Evolutionary conservation across 192 early-diverging fungal genomes (phyloP), one percentile per base, ranked within the genome.

Genomic region (Coemansia sp.): DNA sequence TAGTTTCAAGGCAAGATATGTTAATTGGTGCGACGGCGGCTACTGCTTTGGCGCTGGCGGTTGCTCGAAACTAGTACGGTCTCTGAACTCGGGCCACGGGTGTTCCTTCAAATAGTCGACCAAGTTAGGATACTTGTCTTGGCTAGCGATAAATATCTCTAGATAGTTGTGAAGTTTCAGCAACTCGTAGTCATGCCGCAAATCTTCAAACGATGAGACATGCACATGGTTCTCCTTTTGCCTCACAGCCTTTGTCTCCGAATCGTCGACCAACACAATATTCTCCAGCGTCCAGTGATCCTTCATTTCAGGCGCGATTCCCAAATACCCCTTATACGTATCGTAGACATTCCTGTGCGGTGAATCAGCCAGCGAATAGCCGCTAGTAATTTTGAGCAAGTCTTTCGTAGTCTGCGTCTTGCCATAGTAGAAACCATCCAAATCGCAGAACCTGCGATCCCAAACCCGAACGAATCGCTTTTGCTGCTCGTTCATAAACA

Each of bases 391-490:
- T 23, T 67, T 62, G 15, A 75, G 70, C n/a, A 93, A 73, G 45
- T 93, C 86, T 65, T 93, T 93, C 12, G 90, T 74, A 0, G 89
- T 87, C 23, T 37, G 27, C 10, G 77, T 25, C 37, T 90, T 76
- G 8, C 61, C 57, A 66, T 88, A 88, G 59, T 84, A 71, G 0
- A 46, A 50, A 0, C 77, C 77, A 10, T 67, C 64, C 0, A 84
- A 36, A n/a, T 75, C 70, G 70, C 81, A 84, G 62, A 76, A 79
- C 17, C 81, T 65, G 15, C 91, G 84, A 34, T 79, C 84, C 91
- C 91, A 93, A n/a, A 87, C 76, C 19, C 85, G 74, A 15, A 84
- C 70, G 21, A 85, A 80, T n/a, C 64, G 23, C 11, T 71, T 63
- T 2, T 67, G 39, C 23, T 84, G 31, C 1, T 69, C 61, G 1